A percentile compares a stretch with the other conserved stretches of the same genome.
These are phyloP conservation scores for Backusella parvicylindrica DNA, from an alignment of 192 early-diverging fungal genomes.

Conservation along the genomic window DNA sequence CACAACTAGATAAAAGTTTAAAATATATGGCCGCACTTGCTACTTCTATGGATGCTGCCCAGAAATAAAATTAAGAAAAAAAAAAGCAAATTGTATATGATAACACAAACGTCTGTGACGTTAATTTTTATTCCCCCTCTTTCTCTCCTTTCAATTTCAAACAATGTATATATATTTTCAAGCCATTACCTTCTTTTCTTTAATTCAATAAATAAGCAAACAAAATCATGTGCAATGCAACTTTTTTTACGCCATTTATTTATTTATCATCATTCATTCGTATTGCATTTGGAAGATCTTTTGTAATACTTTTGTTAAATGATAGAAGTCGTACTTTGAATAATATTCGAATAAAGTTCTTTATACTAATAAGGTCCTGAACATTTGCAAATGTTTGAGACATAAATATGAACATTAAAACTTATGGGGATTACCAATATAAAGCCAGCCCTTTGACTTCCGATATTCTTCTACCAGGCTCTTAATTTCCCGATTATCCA, in stretches of 20 bases:
- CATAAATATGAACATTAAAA: too few species aligned
- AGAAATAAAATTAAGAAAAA: background rate
- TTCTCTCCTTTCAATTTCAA: background rate
- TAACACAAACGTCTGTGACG: background rate
- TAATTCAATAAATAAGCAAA: background rate
- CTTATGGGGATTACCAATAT: too few species aligned
- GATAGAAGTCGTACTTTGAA: background rate
- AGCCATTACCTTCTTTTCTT: background rate
- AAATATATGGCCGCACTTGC: constrained; percentile 25
- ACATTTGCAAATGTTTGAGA: background rate
- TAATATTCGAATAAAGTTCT: background rate
- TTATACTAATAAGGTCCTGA: background rate
- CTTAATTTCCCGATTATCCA: background rate
- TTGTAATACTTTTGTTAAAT: background rate
- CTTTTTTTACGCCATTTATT: background rate
- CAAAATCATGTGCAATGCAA: background rate
- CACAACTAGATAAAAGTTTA: constrained; percentile 17
- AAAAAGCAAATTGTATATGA: background rate
- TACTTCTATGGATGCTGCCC: constrained; percentile 26
- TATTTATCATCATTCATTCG: background rate
- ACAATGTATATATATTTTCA: background rate
- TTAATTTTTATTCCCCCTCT: background rate
- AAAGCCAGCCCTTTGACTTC: background rate
- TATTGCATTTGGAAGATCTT: background rate
- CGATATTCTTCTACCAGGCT: background rate